Conservation (phyloP, 768 basidiomycete species). For the Grammothele lineata region DNA sequence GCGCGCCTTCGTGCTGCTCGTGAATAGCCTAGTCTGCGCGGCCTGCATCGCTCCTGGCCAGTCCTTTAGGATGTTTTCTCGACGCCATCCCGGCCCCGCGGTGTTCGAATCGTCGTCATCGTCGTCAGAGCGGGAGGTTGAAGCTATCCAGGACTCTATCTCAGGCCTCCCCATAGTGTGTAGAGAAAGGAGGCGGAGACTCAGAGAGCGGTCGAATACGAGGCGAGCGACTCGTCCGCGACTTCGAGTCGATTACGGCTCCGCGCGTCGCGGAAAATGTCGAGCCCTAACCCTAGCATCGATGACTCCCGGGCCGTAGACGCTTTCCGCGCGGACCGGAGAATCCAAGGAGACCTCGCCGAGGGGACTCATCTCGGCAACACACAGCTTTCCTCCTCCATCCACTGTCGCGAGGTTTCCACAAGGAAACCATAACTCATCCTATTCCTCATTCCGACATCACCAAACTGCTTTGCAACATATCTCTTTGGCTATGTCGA, state of each 20-base stretch:
- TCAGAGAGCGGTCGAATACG: not conserved
- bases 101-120: constrained; percentile 32
- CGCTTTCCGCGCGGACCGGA: too few relatives aligned
- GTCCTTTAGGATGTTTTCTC: constrained; percentile 47
- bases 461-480: too few relatives aligned
- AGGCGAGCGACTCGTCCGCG: too few relatives aligned
- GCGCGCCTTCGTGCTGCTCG: constrained; percentile 50
- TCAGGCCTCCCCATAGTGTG: constrained; percentile 38
- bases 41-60: constrained; percentile 54
- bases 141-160: constrained; percentile 62
- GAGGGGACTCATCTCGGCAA: too few relatives aligned
- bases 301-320: too few relatives aligned
- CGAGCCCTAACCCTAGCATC: not conserved
- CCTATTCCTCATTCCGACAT: too few relatives aligned
- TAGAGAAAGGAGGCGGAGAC: not conserved
- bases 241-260: too few relatives aligned
- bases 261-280: not conserved
- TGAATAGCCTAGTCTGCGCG: constrained; percentile 47
- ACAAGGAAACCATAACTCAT: too few relatives aligned
- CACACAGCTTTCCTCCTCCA: too few relatives aligned
- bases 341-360: too few relatives aligned
- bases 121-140: constrained; percentile 29
- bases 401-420: too few relatives aligned
- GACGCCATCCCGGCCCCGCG: constrained; percentile 39
- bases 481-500: too few relatives aligned